Base-by-base conservation (phyloP, 768 basidiomycete species). In the Suillus paluster region DNA sequence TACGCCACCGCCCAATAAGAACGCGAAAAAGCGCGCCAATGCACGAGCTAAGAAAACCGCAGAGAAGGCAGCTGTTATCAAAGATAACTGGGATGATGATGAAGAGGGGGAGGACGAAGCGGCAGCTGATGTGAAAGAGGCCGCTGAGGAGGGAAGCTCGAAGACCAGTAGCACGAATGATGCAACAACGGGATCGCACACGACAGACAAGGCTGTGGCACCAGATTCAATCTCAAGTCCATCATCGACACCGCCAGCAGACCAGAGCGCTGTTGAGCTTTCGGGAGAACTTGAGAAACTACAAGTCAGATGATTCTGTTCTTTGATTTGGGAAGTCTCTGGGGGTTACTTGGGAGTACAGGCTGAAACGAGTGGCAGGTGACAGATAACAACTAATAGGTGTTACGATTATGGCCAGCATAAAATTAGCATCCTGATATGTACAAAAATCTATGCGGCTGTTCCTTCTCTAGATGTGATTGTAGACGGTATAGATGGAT, bases 21-120 rank as follows among this genome's bases (percentile, higher is more conserved):
- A 91, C 50, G 92, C 88, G 46, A 92, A 88, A 76, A 87, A 89
- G 77, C 89, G 87, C 64, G 90, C 90, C 63, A 94, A 95, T 76
- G 82, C 86, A 68, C 86, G 86, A 72, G 91, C 88, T 69, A 92
- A 86, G 76, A 83, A 84, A 71, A 75, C 74, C 23, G 77, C 83
- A 62, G 84, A 85, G 67, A 83, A 83, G 71, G 72, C 76, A n/a
- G 78, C 79, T 27, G 72, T 66, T 48, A 87, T 94, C n/a, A 86
- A 84, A 60, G 91, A 93, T 64, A 86, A 81, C 62, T 94, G 92
- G 86, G 92, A 92, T 42, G 90, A 89, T 54, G 89, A 90, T 8
- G 89, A 87, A 12, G 88, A 85, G 5, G 81, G 73, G 7, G 80
- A 72, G 41, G 57, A 62, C 55, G 63, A 67, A 45, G 63, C 67